Evolutionary conservation across 2,329 filamentous ascomycete species (phyloP), one percentile per base, ranked within the genome.

Genomic region (Talaromyces sp.): DNA sequence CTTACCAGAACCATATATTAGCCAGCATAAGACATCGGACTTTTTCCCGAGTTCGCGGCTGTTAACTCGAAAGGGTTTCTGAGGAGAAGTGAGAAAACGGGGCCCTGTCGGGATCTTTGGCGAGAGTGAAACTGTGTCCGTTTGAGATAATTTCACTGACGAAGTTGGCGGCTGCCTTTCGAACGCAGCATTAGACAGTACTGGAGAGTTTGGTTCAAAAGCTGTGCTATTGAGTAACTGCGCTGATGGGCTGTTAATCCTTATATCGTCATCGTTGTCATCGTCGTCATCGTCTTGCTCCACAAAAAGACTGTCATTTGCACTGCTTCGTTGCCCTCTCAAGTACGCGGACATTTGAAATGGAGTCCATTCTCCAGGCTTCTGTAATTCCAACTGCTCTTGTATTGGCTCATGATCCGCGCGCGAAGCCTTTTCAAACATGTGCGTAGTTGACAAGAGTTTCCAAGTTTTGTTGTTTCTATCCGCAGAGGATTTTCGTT

Each of bases 341-440:
- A 60, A 41, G 43, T 27, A 59, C 6, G 57, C 51, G 19, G 56
- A 55, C 56, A 62, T 58, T 41, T 55, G 31, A 14, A 58, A 59
- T 4, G 65, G 49, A 13, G 65, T 53, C 65, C 71, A 76, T 10
- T 76, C 70, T 7, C 70, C 69, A 9, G 75, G 75, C 9, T 64
- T 70, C 62, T 67, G 63, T n/a, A 78, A 64, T 17, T 78, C 66
- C 17, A 79, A 54, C 49, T 74, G 65, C 19, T 63, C 69, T 24
- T 72, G 67, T 63, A 77, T 68, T 17, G 77, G 76, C n/a, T 67
- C 64, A 46, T 67, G 69, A 32, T 78, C 75, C 35, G 66, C 61
- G 8, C 62, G 62, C 50, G 69, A 65, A n/a, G 68, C 65, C 58
- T 75, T 75, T 52, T 73, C 65, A 52, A 69, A 66, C 58, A 64